phyloP scores from a whole-genome alignment of 1,139 yeast species.

The Blastobotrys capitulatus region DNA sequence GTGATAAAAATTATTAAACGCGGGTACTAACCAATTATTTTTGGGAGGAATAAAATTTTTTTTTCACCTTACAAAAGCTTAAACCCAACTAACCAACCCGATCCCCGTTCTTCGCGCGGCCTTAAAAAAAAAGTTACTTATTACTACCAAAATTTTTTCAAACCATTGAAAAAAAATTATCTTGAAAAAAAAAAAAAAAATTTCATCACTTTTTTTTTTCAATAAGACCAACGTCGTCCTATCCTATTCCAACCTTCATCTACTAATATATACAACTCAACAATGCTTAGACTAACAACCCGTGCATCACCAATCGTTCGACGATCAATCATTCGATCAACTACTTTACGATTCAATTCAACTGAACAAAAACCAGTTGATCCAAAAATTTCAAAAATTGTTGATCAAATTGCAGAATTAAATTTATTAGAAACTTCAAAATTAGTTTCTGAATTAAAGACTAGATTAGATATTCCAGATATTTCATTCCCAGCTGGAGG shows the following conservation, averaged over 20 bases:
- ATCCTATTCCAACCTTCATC: background rate
- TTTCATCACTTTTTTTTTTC: background rate
- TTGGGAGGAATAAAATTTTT: too few species aligned
- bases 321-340: background rate
- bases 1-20: too few species aligned
- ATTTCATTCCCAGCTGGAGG: slow-evolving; percentile 78
- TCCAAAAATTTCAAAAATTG: slow-evolving; percentile 83
- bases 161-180: background rate
- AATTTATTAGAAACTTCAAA: slow-evolving; percentile 87
- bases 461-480: slow-evolving; percentile 86
- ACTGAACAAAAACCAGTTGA: slow-evolving; percentile 55
- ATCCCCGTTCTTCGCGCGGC: too few species aligned
- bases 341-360: slow-evolving; percentile 45
- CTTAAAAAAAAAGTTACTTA: too few species aligned
- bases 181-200: slow-evolving; percentile 2
- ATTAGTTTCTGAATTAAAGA: slow-evolving; percentile 76
- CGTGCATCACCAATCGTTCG: slow-evolving; percentile 26
- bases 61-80: too few species aligned
- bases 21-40: too few species aligned
- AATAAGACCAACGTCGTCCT: background rate
- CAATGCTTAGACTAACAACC: slow-evolving; percentile 26
- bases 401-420: slow-evolving; percentile 82
- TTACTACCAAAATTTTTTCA: background rate
- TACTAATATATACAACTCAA: background rate
- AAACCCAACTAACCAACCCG: too few species aligned